A percentile compares a stretch with the other conserved stretches of the same genome.
These are phyloP conservation scores for Saraca asoca DNA, from an alignment of 331 rosid species.

Conservation along the genomic window DNA sequence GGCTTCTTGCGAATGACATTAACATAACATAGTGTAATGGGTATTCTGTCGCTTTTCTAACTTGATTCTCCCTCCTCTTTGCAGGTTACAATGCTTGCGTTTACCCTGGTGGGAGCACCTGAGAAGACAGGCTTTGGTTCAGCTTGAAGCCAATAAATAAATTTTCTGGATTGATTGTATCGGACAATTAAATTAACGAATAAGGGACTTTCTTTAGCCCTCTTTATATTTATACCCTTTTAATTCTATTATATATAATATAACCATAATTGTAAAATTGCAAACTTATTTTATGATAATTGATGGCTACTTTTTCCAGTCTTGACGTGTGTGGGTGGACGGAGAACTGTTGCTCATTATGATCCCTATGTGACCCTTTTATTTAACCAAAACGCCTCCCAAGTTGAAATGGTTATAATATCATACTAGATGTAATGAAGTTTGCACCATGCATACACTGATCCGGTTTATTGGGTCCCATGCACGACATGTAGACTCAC, in stretches of 20 bases:
- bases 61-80: slow-evolving; percentile 13
- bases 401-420: too few relatives aligned
- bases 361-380: too few relatives aligned
- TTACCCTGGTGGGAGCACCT: slow-evolving; percentile 42
- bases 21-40: not conserved
- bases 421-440: too few relatives aligned
- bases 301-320: not conserved
- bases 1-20: slow-evolving; percentile 3
- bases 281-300: not conserved
- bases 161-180: slow-evolving; percentile 26
- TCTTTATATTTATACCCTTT: slow-evolving; percentile 19
- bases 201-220: slow-evolving; percentile 21
- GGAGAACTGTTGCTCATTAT: too few relatives aligned
- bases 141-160: slow-evolving; percentile 20
- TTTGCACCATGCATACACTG: too few relatives aligned
- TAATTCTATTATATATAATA: slow-evolving; percentile 2
- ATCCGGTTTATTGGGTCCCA: too few relatives aligned
- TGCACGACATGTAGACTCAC: too few relatives aligned
- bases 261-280: slow-evolving; percentile 21
- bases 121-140: slow-evolving; percentile 22
- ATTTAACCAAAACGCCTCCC: too few relatives aligned
- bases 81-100: slow-evolving; percentile 55
- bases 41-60: not conserved
- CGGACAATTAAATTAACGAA: slow-evolving; percentile 27
- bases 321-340: too few relatives aligned